phyloP scores from a whole-genome alignment of 2,329 filamentous ascomycete genomes.

The Venturia oleaginea region DNA sequence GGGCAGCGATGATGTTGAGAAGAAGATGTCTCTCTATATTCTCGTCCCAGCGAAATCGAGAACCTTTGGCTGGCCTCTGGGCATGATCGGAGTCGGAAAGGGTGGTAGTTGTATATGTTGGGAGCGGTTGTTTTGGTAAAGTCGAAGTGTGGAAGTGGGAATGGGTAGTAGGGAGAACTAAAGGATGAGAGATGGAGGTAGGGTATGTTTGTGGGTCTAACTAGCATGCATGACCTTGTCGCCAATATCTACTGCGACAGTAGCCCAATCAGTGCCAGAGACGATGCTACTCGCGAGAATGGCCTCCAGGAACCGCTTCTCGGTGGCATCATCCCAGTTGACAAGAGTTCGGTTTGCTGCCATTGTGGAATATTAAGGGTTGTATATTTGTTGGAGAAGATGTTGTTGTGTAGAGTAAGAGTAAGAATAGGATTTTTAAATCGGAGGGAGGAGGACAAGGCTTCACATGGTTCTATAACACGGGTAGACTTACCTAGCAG shows the following conservation, averaged over 20 bases:
- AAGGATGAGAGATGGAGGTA: neutral
- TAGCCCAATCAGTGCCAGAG: neutral
- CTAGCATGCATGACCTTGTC: neutral
- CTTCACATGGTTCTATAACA: neutral
- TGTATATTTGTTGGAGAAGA: neutral
- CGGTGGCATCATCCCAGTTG: conserved; percentile 12
- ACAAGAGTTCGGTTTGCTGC: conserved; percentile 26
- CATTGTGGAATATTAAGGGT: conserved; percentile 18
- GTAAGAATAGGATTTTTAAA: neutral
- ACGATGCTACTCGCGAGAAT: conserved; percentile 3
- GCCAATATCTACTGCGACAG: conserved; percentile 4
- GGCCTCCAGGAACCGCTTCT: conserved; percentile 9
- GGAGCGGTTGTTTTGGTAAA: neutral
- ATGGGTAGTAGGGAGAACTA: neutral
- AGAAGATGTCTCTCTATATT: neutral
- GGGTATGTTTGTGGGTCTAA: neutral
- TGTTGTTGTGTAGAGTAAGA: neutral
- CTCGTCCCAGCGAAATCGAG: neutral
- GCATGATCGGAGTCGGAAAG: neutral
- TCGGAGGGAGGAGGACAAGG: neutral
- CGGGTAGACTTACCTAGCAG: conserved; percentile 7
- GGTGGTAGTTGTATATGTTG: neutral
- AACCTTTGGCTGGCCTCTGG: no score
- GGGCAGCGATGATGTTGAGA: neutral
- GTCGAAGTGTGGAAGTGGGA: neutral